phyloP scores from a whole-genome alignment of 208 protist genomes.

The Trypanosoma platydactyli region DNA sequence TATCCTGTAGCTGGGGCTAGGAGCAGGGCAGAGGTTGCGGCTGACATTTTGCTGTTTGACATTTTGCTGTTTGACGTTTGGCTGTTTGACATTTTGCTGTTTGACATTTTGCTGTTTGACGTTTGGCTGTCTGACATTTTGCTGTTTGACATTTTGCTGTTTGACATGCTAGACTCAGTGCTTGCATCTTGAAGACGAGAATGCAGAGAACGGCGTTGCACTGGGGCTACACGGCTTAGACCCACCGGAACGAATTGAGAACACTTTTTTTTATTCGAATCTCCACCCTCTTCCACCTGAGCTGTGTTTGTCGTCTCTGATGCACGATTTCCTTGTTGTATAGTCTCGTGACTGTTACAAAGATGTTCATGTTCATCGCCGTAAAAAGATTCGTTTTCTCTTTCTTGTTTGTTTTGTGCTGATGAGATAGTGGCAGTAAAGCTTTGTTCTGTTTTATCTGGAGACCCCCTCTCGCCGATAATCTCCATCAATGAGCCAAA shows the following conservation, averaged over 20 bases:
- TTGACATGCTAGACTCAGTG: conserved; percentile 6
- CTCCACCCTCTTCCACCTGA: background rate
- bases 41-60: background rate
- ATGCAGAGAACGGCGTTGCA: conserved; percentile 6
- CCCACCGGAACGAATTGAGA: conserved; percentile 5
- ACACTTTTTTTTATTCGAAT: background rate
- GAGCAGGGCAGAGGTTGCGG: no score
- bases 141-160: background rate
- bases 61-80: no score
- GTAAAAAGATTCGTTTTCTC: background rate
- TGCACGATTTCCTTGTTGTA: background rate
- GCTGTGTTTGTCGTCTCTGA: background rate
- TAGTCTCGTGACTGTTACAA: background rate
- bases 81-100: background rate
- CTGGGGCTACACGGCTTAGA: background rate
- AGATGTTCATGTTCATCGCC: conserved; percentile 14
- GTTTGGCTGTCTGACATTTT: no score
- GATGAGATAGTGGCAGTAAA: background rate
- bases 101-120: background rate
- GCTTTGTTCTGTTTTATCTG: background rate
- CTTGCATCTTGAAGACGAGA: conserved; percentile 11
- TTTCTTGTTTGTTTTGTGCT: background rate
- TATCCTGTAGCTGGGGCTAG: no score
- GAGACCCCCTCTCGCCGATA: background rate
- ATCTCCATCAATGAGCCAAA: background rate